Conservation (phyloP, 2,329 filamentous ascomycete species). For the Pyricularia sp. region DNA sequence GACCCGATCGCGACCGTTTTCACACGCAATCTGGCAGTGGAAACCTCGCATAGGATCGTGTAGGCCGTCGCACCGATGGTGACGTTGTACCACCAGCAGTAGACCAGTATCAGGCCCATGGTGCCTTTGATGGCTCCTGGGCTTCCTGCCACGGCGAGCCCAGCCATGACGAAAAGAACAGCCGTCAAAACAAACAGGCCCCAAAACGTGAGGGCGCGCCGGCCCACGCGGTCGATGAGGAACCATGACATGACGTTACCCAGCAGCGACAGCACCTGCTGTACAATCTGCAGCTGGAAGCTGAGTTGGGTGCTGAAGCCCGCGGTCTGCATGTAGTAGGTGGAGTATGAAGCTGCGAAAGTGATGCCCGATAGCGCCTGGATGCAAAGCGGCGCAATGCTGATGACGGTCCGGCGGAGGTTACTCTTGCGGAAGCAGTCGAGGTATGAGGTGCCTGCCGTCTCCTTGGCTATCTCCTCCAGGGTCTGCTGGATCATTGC, state of each 20-base stretch:
- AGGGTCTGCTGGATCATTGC: slow-evolving; percentile 13
- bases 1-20: slow-evolving; percentile 25
- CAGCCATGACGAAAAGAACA: slow-evolving; percentile 25
- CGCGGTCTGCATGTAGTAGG: slow-evolving; percentile 29
- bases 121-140: slow-evolving; percentile 5
- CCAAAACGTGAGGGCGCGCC: slow-evolving; percentile 21
- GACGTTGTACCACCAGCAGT: slow-evolving; percentile 20
- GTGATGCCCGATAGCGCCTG: slow-evolving; percentile 21
- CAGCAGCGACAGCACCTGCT: slow-evolving; percentile 23
- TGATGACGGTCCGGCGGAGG: slow-evolving; percentile 24
- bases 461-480: slow-evolving; percentile 15
- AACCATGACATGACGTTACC: slow-evolving; percentile 28
- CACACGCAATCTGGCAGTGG: slow-evolving; percentile 20
- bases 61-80: slow-evolving; percentile 24
- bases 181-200: slow-evolving; percentile 21
- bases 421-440: slow-evolving; percentile 22
- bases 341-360: slow-evolving; percentile 24
- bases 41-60: slow-evolving; percentile 21
- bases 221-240: slow-evolving; percentile 22
- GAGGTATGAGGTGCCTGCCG: slow-evolving; percentile 17
- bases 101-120: slow-evolving; percentile 16
- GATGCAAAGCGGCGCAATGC: slow-evolving; percentile 21
- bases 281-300: slow-evolving; percentile 25
- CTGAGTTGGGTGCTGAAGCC: slow-evolving; percentile 21
- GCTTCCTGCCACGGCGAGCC: slow-evolving; percentile 15